Percentiles rank a stretch among this genome's conserved stretches.
These are phyloP conservation scores for Mycena leptocephala DNA, from an alignment of 768 basidiomycete genomes.

Conservation along the genomic window DNA sequence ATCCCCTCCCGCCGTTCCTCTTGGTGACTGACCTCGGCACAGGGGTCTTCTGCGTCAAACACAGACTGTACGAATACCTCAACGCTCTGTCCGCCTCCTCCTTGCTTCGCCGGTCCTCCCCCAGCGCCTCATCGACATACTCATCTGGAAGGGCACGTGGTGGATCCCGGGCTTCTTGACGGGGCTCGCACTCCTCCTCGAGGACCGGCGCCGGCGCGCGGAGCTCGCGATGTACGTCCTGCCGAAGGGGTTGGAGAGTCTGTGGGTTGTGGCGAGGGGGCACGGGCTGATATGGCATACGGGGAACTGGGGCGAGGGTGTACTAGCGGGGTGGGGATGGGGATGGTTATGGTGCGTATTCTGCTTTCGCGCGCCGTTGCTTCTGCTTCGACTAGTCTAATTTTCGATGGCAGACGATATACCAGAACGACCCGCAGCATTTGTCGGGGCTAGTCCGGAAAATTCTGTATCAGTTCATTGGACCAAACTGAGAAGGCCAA, in stretches of 20 bases:
- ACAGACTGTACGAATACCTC: constrained; percentile 69
- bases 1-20: no score
- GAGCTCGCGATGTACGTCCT: constrained; percentile 95
- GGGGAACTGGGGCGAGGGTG: constrained; percentile 75
- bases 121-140: constrained; percentile 64
- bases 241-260: constrained; percentile 91
- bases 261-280: constrained; percentile 87
- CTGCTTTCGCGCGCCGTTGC: constrained; percentile 31
- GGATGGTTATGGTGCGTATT: constrained; percentile 61
- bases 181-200: constrained; percentile 87
- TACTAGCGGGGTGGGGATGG: constrained; percentile 19
- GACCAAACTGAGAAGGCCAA: no score
- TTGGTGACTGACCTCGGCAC: background rate
- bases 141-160: constrained; percentile 81
- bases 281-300: constrained; percentile 82
- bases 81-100: constrained; percentile 50
- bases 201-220: constrained; percentile 87
- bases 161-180: constrained; percentile 82
- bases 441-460: no score
- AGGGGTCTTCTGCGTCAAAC: constrained; percentile 81
- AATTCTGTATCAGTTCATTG: no score
- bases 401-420: constrained; percentile 74
- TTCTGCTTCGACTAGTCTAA: background rate
- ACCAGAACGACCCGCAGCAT: constrained; percentile 70
- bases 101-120: constrained; percentile 59